Evolutionary conservation across 2,329 filamentous ascomycete genomes (phyloP).

Genomic region (Thielaviopsis populi): DNA sequence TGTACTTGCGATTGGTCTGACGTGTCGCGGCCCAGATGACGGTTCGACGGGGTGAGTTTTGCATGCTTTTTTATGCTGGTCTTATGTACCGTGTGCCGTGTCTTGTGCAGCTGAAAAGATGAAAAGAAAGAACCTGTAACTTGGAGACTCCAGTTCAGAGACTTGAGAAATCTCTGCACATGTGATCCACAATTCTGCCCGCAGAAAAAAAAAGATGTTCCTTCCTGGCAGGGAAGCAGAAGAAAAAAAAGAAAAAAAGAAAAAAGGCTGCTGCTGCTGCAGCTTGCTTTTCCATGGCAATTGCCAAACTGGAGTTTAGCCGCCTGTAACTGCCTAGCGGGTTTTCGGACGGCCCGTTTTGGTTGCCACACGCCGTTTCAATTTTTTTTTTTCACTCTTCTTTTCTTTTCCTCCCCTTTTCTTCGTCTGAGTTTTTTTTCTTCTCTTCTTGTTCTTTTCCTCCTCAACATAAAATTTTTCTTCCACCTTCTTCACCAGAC

Average conservation of each 20-base stretch:
- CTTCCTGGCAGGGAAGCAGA: not conserved
- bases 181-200: constrained; percentile 13
- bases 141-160: no score
- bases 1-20: no score
- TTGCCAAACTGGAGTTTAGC: constrained; percentile 7
- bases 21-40: no score
- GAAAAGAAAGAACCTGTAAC: not conserved
- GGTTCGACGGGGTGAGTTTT: no score
- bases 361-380: constrained; percentile 15
- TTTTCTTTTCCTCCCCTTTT: constrained; percentile 6
- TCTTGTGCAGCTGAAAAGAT: not conserved
- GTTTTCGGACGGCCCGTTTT: constrained; percentile 6
- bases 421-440: constrained; percentile 3
- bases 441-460: constrained; percentile 13
- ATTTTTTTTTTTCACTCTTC: constrained; percentile 7
- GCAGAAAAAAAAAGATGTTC: not conserved
- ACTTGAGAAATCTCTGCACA: constrained; percentile 15
- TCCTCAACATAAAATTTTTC: not conserved
- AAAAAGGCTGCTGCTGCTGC: no score
- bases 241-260: not conserved
- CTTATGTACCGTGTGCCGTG: not conserved
- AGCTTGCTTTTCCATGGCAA: not conserved
- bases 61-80: not conserved
- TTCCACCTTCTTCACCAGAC: constrained; percentile 6
- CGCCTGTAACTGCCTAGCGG: constrained; percentile 5